phyloP scores from a whole-genome alignment of 2,329 filamentous ascomycete genomes.

The Colletotrichum sp. region DNA sequence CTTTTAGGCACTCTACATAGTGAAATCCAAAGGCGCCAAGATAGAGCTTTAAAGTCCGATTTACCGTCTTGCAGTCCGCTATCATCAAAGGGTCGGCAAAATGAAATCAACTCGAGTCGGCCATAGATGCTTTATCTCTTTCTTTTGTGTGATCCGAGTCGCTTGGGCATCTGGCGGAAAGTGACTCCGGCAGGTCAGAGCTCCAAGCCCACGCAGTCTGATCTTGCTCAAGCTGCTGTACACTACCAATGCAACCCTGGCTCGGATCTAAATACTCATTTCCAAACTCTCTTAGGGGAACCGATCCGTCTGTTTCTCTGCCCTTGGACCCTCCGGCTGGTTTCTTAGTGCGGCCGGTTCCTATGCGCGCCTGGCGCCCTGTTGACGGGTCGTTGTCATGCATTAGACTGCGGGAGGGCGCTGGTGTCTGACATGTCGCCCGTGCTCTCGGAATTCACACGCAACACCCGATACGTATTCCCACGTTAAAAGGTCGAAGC shows the following conservation, averaged over 20 bases:
- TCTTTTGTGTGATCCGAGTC: background rate
- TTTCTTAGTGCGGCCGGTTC: background rate
- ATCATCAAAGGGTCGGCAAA: background rate
- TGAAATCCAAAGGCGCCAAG: background rate
- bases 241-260: background rate
- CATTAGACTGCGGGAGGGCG: background rate
- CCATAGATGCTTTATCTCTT: background rate
- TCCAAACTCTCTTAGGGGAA: background rate
- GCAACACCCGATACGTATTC: background rate
- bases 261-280: background rate
- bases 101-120: background rate
- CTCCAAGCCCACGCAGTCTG: background rate
- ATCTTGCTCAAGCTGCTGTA: background rate
- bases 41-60: background rate
- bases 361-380: background rate
- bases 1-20: background rate
- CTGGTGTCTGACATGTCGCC: background rate
- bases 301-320: background rate
- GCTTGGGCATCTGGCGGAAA: background rate
- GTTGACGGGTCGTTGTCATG: conserved; percentile 12
- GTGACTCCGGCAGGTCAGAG: background rate
- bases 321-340: background rate
- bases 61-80: background rate
- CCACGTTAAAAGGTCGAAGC: background rate
- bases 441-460: background rate